Evolutionary conservation across 2,329 filamentous ascomycete genomes (phyloP), one percentile per base, ranked within the genome.

Genomic region (Epicoccum sorghinum): DNA sequence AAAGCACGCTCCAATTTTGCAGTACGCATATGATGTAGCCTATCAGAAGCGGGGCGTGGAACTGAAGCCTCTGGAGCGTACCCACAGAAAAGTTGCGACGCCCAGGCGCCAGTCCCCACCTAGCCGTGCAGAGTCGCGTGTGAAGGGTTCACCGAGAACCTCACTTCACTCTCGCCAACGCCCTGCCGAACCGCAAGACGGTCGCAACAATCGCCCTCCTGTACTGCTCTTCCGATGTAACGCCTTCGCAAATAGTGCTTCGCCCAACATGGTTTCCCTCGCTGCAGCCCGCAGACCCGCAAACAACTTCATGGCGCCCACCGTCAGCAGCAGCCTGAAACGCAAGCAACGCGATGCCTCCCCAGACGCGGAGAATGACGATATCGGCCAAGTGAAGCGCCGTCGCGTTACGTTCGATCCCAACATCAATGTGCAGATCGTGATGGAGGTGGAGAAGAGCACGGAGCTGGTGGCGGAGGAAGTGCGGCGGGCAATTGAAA

Each of bases 401-500:
- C 72, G 75, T 33, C 77, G 75, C 46, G 80, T 82, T 24, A 78
- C 78, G 0, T 83, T 82, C 57, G 74, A 79, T 50, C 76, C 78
- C 38, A 75, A 79, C 43, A 75, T 80, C 45, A 75, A 81, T 53
- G 73, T 81, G 27, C 73, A 71, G 41, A 75, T 79, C 55, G 68
- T 79, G 47, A 49, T 59, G 33, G 76, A 79, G 47, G 75, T 77
- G 52, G 80, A 82, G 58, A 86, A 85, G 74, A 81, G 80, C 52
- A 72, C 78, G 52, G 81, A 83, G 41, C 76, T 87, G 42, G 79
- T 87, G 47, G 81, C 81, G 47, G 84, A 87, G 68, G 84, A 87
- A 68, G 83, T 88, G 22, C 79, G 82, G 58, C 77, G 82, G 56
- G 84, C 82, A 52, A 78, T 86, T 39, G 79, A 83, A 64, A 78